A percentile compares a stretch with the other conserved stretches of the same genome.
Evolutionary conservation across 148 eudicot genomes (phyloP).

Genomic region (Rhododendron williamsianum): DNA sequence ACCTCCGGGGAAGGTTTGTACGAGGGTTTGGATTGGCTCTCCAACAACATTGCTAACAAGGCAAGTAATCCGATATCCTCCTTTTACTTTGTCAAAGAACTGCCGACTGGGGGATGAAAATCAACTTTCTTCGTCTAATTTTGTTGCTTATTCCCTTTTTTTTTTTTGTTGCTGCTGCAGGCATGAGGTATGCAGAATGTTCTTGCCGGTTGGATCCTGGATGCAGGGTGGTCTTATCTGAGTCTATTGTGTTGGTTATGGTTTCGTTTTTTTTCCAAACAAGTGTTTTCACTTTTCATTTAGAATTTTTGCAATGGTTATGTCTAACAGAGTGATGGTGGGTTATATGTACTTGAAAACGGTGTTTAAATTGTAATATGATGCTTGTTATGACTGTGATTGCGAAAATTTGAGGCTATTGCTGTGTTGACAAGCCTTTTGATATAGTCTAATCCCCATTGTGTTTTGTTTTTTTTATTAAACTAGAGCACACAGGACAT

Average conservation of each 20-base stretch:
- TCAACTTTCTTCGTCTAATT: background rate
- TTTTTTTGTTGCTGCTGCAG: conserved; percentile 3
- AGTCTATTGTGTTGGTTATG: background rate
- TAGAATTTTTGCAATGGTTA: conserved; percentile 13
- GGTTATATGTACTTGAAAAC: conserved; percentile 2
- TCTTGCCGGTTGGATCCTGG: conserved; percentile 16
- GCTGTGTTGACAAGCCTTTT: background rate
- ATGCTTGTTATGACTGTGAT: background rate
- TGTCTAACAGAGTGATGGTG: background rate
- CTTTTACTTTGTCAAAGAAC: background rate
- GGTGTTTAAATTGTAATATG: conserved; percentile 1
- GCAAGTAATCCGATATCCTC: conserved; percentile 16
- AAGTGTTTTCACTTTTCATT: conserved; percentile 5
- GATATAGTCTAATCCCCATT: background rate
- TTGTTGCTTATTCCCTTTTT: background rate
- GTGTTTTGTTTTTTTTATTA: background rate
- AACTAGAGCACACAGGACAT: background rate
- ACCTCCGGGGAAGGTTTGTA: conserved; percentile 72
- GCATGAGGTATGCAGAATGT: conserved; percentile 12
- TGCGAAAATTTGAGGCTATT: background rate
- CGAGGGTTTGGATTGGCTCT: conserved; percentile 75
- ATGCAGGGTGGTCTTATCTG: conserved; percentile 20
- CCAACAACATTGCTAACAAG: conserved; percentile 76
- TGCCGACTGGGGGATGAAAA: background rate
- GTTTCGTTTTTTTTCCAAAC: background rate